phyloP scores from a whole-genome alignment of 352 stramenopile species.

The Globisporangium spiculum region DNA sequence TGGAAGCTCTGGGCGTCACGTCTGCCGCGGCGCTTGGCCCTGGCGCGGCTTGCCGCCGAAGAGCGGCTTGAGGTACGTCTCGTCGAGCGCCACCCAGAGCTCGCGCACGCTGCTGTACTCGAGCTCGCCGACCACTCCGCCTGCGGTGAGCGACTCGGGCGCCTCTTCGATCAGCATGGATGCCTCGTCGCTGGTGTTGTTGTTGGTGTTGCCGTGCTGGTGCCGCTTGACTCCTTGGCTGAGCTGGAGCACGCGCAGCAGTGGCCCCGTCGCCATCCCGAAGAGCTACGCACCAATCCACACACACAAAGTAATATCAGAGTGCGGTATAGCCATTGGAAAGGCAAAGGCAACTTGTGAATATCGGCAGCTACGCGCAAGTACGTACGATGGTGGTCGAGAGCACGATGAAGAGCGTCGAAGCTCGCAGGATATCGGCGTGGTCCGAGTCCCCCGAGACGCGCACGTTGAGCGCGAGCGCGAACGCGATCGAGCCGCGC shows the following conservation, averaged over 20 bases:
- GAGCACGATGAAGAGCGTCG: conserved; percentile 61
- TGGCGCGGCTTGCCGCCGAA: conserved; percentile 48
- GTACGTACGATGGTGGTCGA: conserved; percentile 48
- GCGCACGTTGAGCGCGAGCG: conserved; percentile 72
- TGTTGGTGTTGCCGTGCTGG: conserved; percentile 7
- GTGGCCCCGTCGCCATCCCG: conserved; percentile 38
- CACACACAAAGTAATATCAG: not conserved
- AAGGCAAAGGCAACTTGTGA: no score
- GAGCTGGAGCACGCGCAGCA: conserved; percentile 35
- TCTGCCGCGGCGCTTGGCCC: not conserved
- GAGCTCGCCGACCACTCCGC: not conserved
- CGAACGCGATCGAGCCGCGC: conserved; percentile 92
- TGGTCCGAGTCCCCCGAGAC: conserved; percentile 34
- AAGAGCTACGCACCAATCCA: conserved; percentile 21
- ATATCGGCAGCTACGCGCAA: not conserved
- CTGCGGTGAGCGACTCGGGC: not conserved
- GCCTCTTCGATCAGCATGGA: not conserved
- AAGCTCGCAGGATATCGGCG: conserved; percentile 58
- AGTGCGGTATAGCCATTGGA: no score
- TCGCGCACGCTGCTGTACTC: conserved; percentile 36
- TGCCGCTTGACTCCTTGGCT: not conserved
- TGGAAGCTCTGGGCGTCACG: not conserved
- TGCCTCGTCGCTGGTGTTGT: not conserved
- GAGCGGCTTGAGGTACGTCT: conserved; percentile 62
- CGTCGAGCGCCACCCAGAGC: conserved; percentile 53